Conservation (phyloP, 192 early-diverging fungal genomes). For the Coemansia sp. region DNA sequence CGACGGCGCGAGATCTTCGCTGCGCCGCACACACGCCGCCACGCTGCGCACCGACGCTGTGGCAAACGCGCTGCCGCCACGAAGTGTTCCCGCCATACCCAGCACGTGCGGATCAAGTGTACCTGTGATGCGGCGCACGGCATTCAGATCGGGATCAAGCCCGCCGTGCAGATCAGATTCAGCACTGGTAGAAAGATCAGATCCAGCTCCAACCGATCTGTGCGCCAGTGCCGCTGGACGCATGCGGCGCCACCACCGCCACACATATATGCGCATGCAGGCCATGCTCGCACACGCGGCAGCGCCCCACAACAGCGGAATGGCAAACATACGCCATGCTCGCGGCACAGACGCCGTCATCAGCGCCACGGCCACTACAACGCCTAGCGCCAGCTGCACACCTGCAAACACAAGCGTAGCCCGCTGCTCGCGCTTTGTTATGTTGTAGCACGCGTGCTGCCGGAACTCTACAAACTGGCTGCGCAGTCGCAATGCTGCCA, state of each 20-base stretch:
- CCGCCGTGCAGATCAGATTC: neutral
- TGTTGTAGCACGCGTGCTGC: constrained; percentile 28
- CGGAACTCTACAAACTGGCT: constrained; percentile 29
- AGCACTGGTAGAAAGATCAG: too few species aligned
- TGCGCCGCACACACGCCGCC: neutral
- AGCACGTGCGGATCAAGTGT: constrained; percentile 13
- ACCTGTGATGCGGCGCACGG: constrained; percentile 20
- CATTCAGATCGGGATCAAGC: constrained; percentile 1
- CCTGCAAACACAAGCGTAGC: neutral
- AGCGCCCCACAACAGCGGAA: constrained; percentile 15
- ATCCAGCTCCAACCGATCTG: neutral
- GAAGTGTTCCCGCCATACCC: constrained; percentile 1
- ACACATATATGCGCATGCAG: constrained; percentile 26
- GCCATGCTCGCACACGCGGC: constrained; percentile 1
- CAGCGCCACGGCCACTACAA: constrained; percentile 8
- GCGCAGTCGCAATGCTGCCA: constrained; percentile 22
- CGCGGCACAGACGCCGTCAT: neutral
- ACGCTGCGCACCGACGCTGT: neutral
- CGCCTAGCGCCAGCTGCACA: constrained; percentile 12
- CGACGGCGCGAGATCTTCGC: neutral
- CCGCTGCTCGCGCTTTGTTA: constrained; percentile 17
- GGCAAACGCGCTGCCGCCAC: neutral
- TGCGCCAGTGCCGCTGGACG: constrained; percentile 19
- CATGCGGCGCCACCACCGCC: constrained; percentile 23
- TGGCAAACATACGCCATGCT: constrained; percentile 24